phyloP scores from a whole-genome alignment of 164 flowering plant genomes.

The Magnolia officinalis region DNA sequence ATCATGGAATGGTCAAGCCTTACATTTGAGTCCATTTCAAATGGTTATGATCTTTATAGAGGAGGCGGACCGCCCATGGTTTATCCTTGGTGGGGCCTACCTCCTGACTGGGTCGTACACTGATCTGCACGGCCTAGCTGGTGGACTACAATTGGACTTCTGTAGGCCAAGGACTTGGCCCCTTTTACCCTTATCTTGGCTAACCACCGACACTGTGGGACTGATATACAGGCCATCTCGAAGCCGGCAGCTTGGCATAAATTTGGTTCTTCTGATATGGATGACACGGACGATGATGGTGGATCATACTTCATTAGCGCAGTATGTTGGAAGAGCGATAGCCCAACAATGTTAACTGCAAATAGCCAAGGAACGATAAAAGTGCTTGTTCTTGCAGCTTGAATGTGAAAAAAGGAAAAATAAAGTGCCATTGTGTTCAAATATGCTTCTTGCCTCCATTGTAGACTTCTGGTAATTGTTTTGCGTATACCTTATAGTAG shows the following conservation, averaged over 20 bases:
- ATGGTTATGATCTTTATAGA: no score
- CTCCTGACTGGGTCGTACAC: no score
- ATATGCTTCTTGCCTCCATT: not conserved
- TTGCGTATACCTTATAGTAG: not conserved
- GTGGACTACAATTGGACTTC: no score
- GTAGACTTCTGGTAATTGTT: not conserved
- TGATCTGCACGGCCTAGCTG: no score
- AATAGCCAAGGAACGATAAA: conserved; percentile 97
- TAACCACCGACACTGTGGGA: not conserved
- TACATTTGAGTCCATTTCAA: no score
- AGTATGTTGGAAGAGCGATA: conserved; percentile 97
- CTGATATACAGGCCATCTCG: conserved; percentile 66
- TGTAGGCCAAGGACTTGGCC: no score
- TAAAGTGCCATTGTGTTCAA: not conserved
- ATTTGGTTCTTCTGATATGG: conserved; percentile 67
- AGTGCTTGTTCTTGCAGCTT: conserved; percentile 81
- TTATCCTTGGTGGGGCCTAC: no score
- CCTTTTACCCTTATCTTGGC: not conserved
- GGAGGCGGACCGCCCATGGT: no score
- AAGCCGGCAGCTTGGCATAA: conserved; percentile 83
- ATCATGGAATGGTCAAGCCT: no score
- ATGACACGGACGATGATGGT: conserved; percentile 68
- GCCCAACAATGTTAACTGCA: conserved; percentile 84
- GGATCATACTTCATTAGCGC: conserved; percentile 89
- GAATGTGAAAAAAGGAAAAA: conserved; percentile 9